Base-by-base conservation (phyloP, 805 yeast species). In the Yamadazyma ubonensis region DNA sequence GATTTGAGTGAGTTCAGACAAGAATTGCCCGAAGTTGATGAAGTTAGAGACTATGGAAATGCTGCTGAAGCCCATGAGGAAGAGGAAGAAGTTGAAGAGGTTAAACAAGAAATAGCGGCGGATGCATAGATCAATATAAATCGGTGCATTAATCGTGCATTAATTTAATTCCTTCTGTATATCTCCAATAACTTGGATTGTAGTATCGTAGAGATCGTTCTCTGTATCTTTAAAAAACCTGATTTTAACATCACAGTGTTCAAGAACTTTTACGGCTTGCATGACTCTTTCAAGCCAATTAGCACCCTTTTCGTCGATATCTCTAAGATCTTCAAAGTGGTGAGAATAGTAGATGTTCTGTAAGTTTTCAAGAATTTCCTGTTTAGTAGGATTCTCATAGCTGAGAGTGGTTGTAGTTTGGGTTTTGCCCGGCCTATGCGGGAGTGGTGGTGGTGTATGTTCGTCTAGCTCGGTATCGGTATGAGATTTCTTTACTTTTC, bases 11-110 rank as follows among this genome's bases (percentile, higher is more conserved):
- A 70, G 53, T 78, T 78, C 63, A 75, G 76, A 57, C 67, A 70
- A 46, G 73, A 70, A 19, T 63, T 79, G 45, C 84, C 78, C 22
- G 78, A 70, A 30, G 76, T 65, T 29, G 76, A 66, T 28, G 63
- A 61, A 29, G 73, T 81, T 49, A 82, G 77, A 57, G 90, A 83
- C 61, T 83, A 83, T 50, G 90, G 90, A 57, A 87, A 83, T 22
- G 40, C 29, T 6, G 37, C 32, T 7, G 33, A 34, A 20, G 29
- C 18, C 9, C 28, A 18, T 18, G 35, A 34, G 5, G 36, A 31
- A 9, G 36, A 19, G 7, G 36, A 23, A 12, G 21, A 27, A 23
- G 23, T 23, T 16, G 35, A 25, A 26, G 37, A 30, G 26, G 31
- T 14, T 11, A 16, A 21, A 10, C 12, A 26, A 15, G 32, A 17